These are phyloP conservation scores for Omphalotus guepiniiformis DNA, from an alignment of 768 basidiomycete species.

Conservation along the genomic window DNA sequence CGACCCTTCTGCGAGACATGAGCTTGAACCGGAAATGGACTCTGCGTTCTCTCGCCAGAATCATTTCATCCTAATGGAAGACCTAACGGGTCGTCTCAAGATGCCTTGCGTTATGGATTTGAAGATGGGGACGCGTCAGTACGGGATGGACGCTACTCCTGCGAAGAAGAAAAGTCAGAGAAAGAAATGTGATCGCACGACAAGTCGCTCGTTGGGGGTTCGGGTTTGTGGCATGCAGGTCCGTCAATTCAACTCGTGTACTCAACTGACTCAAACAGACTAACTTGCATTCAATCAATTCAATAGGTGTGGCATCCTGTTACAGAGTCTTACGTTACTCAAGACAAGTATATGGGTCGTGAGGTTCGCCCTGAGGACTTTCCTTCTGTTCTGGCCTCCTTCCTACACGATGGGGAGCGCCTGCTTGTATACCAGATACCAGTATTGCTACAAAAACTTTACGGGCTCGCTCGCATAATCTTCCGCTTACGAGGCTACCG, in stretches of 20 bases:
- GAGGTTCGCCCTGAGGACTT: constrained; percentile 87
- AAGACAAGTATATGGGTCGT: constrained; percentile 96
- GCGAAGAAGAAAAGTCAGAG: constrained; percentile 97
- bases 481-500: constrained; percentile 89
- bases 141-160: constrained; percentile 90
- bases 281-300: background rate
- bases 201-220: constrained; percentile 85
- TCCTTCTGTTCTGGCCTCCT: constrained; percentile 72
- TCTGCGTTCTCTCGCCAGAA: constrained; percentile 77
- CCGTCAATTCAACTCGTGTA: constrained; percentile 24
- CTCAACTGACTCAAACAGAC: background rate
- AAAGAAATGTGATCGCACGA: constrained; percentile 96
- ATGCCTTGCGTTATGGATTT: constrained; percentile 94
- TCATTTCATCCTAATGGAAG: constrained; percentile 99
- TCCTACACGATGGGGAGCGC: constrained; percentile 79
- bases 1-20: constrained; percentile 20
- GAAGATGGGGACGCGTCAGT: constrained; percentile 99
- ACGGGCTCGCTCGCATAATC: constrained; percentile 90
- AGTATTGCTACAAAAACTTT: constrained; percentile 82
- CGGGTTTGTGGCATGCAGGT: constrained; percentile 99
- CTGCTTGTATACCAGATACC: constrained; percentile 93
- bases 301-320: constrained; percentile 87
- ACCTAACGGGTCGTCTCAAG: constrained; percentile 88
- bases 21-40: constrained; percentile 34
- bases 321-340: constrained; percentile 80